A percentile compares a stretch with the other conserved stretches of the same genome.
These are phyloP conservation scores for Ophiostoma ips DNA, from an alignment of 2,329 filamentous ascomycete genomes.

Conservation along the genomic window DNA sequence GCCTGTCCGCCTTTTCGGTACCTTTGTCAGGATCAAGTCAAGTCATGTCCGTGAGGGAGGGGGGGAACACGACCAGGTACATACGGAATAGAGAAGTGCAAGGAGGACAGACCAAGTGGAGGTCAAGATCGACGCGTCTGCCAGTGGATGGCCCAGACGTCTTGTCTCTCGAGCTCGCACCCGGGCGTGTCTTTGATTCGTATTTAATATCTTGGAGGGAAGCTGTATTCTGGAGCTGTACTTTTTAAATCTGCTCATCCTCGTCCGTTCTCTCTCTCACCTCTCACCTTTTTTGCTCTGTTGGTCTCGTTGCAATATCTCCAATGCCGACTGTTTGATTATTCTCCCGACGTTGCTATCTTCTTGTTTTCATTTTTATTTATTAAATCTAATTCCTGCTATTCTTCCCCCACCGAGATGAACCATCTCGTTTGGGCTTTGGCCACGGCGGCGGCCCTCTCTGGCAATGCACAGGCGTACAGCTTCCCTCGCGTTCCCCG, in stretches of 20 bases:
- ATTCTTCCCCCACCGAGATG: neutral
- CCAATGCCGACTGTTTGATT: neutral
- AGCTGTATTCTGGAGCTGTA: too few species aligned
- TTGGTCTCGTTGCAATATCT: neutral
- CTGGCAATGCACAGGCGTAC: constrained; percentile 14
- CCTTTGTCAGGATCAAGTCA: too few species aligned
- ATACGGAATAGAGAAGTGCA: neutral
- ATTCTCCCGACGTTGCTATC: neutral
- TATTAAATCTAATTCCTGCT: too few species aligned
- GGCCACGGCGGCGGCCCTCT: neutral
- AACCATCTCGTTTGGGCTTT: neutral
- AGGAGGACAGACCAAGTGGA: too few species aligned
- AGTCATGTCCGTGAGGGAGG: too few species aligned
- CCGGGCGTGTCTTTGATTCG: neutral
- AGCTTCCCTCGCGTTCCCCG: constrained; percentile 4
- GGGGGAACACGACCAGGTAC: too few species aligned
- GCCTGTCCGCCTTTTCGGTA: too few species aligned
- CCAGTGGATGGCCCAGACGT: too few species aligned
- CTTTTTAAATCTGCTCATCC: neutral
- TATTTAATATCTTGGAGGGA: neutral
- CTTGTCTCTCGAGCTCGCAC: neutral
- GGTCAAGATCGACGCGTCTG: too few species aligned
- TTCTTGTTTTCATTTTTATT: neutral
- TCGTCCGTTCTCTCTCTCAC: neutral
- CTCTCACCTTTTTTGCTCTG: neutral